Evolutionary conservation across 768 basidiomycete genomes (phyloP).

Genomic region (Phylloporus sp.): DNA sequence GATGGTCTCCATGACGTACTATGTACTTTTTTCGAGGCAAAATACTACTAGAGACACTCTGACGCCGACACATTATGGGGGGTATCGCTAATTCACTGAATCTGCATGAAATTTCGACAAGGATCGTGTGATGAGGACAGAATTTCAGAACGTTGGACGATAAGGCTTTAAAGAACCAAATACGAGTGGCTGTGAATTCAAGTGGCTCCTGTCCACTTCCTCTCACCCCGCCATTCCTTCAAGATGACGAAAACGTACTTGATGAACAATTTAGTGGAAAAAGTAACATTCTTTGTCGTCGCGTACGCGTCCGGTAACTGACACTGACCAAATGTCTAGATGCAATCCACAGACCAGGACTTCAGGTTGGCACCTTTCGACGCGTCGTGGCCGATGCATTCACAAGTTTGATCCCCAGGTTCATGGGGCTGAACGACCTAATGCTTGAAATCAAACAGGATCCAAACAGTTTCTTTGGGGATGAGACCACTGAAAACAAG

Average conservation of each 20-base stretch:
- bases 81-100: no score
- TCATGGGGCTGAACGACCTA: slow-evolving; percentile 96
- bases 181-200: neutral
- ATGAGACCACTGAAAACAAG: slow-evolving; percentile 82
- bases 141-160: no score
- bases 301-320: neutral
- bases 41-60: no score
- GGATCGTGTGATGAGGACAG: no score
- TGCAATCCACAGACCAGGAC: slow-evolving; percentile 90
- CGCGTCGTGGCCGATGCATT: slow-evolving; percentile 16
- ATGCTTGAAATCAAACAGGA: slow-evolving; percentile 84
- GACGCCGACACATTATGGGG: no score
- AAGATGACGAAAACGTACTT: slow-evolving; percentile 82
- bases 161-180: no score
- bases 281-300: slow-evolving; percentile 40
- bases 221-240: slow-evolving; percentile 9
- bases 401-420: slow-evolving; percentile 45
- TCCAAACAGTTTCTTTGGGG: slow-evolving; percentile 70
- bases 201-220: slow-evolving; percentile 23
- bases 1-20: no score
- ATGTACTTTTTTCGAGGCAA: no score
- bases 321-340: slow-evolving; percentile 41
- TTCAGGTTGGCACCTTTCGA: slow-evolving; percentile 54
- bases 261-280: slow-evolving; percentile 82
- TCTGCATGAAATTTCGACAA: no score